Conservation (phyloP, 2,329 filamentous ascomycete genomes). For the Aspergillus flavus region DNA sequence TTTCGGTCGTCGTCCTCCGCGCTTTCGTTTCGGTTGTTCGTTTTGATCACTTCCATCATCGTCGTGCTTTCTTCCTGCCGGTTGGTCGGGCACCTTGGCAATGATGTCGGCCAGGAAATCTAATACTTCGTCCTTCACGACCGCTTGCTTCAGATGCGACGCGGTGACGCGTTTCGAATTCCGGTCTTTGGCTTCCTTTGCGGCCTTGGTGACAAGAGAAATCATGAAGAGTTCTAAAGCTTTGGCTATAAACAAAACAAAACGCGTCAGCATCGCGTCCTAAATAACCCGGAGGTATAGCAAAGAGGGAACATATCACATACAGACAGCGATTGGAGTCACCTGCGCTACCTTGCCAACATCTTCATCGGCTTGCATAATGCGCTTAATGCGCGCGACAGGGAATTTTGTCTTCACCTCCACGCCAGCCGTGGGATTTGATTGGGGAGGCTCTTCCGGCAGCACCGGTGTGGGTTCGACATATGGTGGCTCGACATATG, state of each 20-base stretch:
- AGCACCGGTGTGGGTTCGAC: slow-evolving; percentile 14
- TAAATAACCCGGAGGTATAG: neutral
- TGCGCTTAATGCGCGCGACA: slow-evolving; percentile 94
- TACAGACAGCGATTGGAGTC: slow-evolving; percentile 87
- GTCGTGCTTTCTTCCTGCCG: slow-evolving; percentile 48
- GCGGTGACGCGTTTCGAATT: slow-evolving; percentile 89
- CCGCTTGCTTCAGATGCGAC: slow-evolving; percentile 86
- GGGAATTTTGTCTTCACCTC: slow-evolving; percentile 94
- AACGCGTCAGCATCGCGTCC: neutral
- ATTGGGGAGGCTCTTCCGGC: slow-evolving; percentile 22
- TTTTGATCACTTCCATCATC: slow-evolving; percentile 50
- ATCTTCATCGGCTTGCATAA: slow-evolving; percentile 99
- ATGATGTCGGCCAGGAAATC: slow-evolving; percentile 94
- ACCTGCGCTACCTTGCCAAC: slow-evolving; percentile 98
- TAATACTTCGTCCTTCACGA: slow-evolving; percentile 86
- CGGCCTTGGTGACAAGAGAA: slow-evolving; percentile 83
- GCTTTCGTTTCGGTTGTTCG: slow-evolving; percentile 52
- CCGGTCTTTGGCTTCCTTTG: slow-evolving; percentile 77
- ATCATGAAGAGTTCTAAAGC: slow-evolving; percentile 98
- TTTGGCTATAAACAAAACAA: slow-evolving; percentile 64
- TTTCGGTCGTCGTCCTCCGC: slow-evolving; percentile 42
- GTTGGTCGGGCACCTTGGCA: slow-evolving; percentile 73
- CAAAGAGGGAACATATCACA: slow-evolving; percentile 30
- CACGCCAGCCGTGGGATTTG: slow-evolving; percentile 56
- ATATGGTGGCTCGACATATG: neutral